Base-by-base conservation (phyloP, 768 basidiomycete genomes). In the Vishniacozyma victoriae region DNA sequence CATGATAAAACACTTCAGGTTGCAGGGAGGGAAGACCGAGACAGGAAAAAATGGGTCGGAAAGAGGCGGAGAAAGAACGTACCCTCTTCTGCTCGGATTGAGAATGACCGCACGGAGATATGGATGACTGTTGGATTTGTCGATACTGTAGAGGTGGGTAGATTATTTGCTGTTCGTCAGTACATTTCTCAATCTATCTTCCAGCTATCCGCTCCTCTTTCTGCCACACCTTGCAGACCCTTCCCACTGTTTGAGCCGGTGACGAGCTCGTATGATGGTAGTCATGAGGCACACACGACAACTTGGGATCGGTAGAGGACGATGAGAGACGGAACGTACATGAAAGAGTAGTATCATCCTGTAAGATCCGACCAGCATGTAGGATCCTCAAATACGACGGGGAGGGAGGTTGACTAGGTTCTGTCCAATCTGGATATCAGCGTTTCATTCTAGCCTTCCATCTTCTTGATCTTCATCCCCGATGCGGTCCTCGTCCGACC, bases 31-130 rank as follows among this genome's bases (percentile, higher is more conserved):
- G n/a, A n/a, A n/a, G n/a, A n/a, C n/a, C n/a, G n/a, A n/a, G n/a
- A n/a, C n/a, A n/a, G n/a, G n/a, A n/a, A n/a, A n/a, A n/a, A n/a
- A n/a, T n/a, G n/a, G n/a, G n/a, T n/a, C n/a, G n/a, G n/a, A n/a
- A n/a, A n/a, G n/a, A n/a, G n/a, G n/a, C n/a, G n/a, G n/a, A n/a
- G n/a, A n/a, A n/a, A 2, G 13, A 19, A 48, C 65, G 45, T 47
- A 69, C 64, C 64, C 18, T 70, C 68, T 15, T 67, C 65, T 3
- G 35, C 52, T 35, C 57, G 31, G 35, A 67, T 58, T 6, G 68
- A 64, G 50, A 70, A 70, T 11, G 63, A 64, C 33, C 69, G 31
- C 25, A 70, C 59, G 4, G 66, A 66, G 15, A 70, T 55, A 48
- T 70, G 69, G n/a, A 67, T 44, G 14, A 69, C 59, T 5, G 70